These are phyloP conservation scores for Ramichloridium luteum DNA, from an alignment of 2,329 filamentous ascomycete genomes.

Conservation along the genomic window DNA sequence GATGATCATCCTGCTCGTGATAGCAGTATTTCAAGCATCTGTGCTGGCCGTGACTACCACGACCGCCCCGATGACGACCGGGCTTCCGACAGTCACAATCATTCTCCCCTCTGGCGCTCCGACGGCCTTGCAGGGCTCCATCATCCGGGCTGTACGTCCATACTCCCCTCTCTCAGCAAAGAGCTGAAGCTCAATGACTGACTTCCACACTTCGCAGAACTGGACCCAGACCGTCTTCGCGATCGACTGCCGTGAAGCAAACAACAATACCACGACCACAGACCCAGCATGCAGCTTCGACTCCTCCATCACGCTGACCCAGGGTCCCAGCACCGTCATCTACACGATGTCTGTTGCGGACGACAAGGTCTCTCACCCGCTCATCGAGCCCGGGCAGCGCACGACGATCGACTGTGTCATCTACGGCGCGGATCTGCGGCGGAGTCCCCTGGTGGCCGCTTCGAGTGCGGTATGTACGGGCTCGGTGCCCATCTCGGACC, in stretches of 20 bases:
- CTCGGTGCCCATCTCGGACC: conserved; percentile 12
- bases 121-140: background rate
- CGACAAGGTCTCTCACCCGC: background rate
- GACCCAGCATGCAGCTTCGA: conserved; percentile 13
- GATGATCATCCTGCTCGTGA: too few relatives aligned
- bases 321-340: conserved; percentile 18
- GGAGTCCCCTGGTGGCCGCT: conserved; percentile 3
- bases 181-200: background rate
- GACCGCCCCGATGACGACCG: too few relatives aligned
- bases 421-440: conserved; percentile 12
- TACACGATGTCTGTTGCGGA: conserved; percentile 7
- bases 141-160: background rate
- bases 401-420: conserved; percentile 16
- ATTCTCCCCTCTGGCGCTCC: background rate
- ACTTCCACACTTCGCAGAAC: background rate
- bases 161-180: background rate
- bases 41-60: too few relatives aligned
- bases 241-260: background rate
- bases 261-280: conserved; percentile 7
- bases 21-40: too few relatives aligned
- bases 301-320: conserved; percentile 20
- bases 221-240: background rate
- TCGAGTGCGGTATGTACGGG: conserved; percentile 15
- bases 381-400: conserved; percentile 1
- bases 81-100: background rate